These are phyloP conservation scores for Meripilus lineatus DNA, from an alignment of 1,284 basidiomycete species.

Conservation along the genomic window DNA sequence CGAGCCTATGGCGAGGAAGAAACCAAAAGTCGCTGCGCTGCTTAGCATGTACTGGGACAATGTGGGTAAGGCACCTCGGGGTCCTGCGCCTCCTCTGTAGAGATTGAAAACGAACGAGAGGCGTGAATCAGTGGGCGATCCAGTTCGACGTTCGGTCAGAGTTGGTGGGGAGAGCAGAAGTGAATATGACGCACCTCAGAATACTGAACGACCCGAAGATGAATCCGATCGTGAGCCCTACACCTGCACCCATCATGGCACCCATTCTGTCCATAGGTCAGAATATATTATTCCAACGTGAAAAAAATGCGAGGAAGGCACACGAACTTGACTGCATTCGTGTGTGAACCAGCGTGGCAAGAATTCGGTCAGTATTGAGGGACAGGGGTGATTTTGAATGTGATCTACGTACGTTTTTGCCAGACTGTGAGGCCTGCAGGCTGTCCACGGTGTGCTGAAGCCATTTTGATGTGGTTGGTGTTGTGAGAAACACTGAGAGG, in stretches of 20 bases:
- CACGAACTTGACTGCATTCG: constrained; percentile 30
- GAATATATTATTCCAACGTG: constrained; percentile 5
- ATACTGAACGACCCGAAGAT: constrained; percentile 91
- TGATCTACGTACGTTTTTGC: constrained; percentile 60
- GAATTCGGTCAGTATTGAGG: not conserved
- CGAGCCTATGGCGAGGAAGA: constrained; percentile 83
- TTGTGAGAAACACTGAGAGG: no score
- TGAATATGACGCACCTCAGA: constrained; percentile 54
- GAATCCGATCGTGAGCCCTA: constrained; percentile 94
- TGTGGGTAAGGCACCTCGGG: constrained; percentile 80
- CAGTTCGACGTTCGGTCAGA: not conserved
- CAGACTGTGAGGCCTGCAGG: constrained; percentile 59
- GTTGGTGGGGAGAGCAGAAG: constrained; percentile 1
- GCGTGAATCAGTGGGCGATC: not conserved
- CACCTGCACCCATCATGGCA: constrained; percentile 87
- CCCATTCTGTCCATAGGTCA: constrained; percentile 65
- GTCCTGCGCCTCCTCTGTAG: constrained; percentile 78
- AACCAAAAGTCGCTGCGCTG: constrained; percentile 82
- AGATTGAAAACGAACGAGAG: not conserved
- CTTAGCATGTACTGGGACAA: constrained; percentile 94
- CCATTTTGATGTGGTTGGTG: not conserved
- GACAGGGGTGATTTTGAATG: not conserved
- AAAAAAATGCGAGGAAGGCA: not conserved
- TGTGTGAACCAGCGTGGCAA: constrained; percentile 8
- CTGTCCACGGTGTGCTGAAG: constrained; percentile 34